Percentiles rank a stretch among this genome's conserved stretches.
These are phyloP conservation scores for Trypanosoma rangeli DNA, from an alignment of 208 protist genomes.

Conservation along the genomic window DNA sequence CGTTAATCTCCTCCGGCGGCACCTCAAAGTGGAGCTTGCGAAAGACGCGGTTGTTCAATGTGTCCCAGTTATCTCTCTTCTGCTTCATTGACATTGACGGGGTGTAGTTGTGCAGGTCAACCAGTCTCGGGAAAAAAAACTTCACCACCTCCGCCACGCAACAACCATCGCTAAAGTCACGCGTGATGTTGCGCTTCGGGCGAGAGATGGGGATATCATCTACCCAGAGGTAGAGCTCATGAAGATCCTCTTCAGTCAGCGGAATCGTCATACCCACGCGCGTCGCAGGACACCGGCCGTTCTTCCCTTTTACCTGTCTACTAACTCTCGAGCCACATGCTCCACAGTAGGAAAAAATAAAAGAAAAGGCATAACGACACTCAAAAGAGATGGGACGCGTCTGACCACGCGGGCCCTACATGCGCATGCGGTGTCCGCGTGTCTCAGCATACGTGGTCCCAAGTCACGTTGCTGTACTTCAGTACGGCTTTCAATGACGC, in stretches of 20 bases:
- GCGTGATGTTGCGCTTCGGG: conserved; percentile 96
- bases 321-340: neutral
- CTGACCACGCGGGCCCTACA: neutral
- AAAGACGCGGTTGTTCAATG: conserved; percentile 95
- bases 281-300: neutral
- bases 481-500: neutral
- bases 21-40: conserved; percentile 94
- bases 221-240: conserved; percentile 97
- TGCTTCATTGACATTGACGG: conserved; percentile 83
- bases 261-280: conserved; percentile 39
- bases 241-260: conserved; percentile 93
- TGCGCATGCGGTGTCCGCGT: neutral
- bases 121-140: conserved; percentile 96
- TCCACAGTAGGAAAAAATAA: conserved; percentile 8
- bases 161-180: conserved; percentile 98
- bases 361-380: neutral
- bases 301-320: neutral
- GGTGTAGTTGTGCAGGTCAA: conserved; percentile 99
- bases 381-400: conserved; percentile 12
- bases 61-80: conserved; percentile 98
- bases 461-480: neutral
- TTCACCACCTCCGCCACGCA: conserved; percentile 96
- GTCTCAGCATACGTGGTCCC: neutral
- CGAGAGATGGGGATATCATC: conserved; percentile 96
- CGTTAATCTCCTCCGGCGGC: conserved; percentile 85